Conservation (phyloP, 2,329 filamentous ascomycete species). For the Bipolaris victoriae region DNA sequence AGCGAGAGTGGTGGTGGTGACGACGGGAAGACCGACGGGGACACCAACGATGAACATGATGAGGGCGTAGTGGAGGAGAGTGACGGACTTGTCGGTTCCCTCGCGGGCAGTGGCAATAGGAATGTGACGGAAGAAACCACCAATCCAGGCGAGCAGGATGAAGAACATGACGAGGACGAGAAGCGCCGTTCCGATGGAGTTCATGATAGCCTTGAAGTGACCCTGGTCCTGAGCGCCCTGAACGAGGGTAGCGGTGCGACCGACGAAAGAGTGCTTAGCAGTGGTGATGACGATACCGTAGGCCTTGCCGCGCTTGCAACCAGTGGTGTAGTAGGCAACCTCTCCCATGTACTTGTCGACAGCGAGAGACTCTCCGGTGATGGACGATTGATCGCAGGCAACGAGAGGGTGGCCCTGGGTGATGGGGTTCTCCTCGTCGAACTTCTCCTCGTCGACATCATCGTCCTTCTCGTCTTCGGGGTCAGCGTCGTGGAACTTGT, state of each 20-base stretch:
- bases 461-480: conserved; percentile 66
- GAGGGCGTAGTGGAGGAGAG: conserved; percentile 58
- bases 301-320: conserved; percentile 80
- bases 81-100: conserved; percentile 61
- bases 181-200: conserved; percentile 76
- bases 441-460: conserved; percentile 65
- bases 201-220: conserved; percentile 74
- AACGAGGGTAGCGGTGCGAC: conserved; percentile 74
- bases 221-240: conserved; percentile 77
- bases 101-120: conserved; percentile 65
- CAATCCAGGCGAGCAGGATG: conserved; percentile 77
- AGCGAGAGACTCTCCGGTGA: conserved; percentile 80
- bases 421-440: conserved; percentile 59
- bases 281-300: conserved; percentile 72
- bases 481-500: conserved; percentile 62
- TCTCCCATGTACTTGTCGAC: conserved; percentile 82
- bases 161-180: conserved; percentile 79
- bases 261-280: conserved; percentile 76
- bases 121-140: conserved; percentile 77
- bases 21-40: conserved; percentile 77
- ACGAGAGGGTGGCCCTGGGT: conserved; percentile 71
- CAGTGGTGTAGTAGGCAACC: conserved; percentile 77
- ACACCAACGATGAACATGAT: conserved; percentile 76
- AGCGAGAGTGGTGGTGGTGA: conserved; percentile 77
- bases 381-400: conserved; percentile 78